phyloP scores from a whole-genome alignment of 164 flowering plant species.

The Annona squamosa region DNA sequence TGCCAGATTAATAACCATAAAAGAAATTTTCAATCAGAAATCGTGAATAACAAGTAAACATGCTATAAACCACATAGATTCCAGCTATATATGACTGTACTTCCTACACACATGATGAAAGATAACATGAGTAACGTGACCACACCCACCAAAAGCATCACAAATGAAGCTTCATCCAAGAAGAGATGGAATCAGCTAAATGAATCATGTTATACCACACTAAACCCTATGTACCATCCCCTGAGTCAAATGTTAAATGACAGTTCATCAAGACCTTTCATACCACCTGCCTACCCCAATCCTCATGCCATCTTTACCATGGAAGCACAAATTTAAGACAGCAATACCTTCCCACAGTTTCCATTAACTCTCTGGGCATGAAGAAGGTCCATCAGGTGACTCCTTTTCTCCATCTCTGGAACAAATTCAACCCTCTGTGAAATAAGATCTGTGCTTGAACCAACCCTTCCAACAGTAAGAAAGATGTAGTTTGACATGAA shows the following conservation, averaged over 20 bases:
- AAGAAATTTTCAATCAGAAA: background rate
- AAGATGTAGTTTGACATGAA: slow-evolving; percentile 52
- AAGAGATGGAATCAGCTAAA: no score
- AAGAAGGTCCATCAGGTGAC: slow-evolving; percentile 39
- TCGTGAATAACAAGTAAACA: no score
- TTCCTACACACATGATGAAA: background rate
- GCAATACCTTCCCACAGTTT: slow-evolving; percentile 25
- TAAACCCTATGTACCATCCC: no score
- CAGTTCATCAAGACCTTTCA: no score
- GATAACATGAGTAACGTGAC: no score
- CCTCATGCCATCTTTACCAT: no score
- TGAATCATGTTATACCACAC: no score
- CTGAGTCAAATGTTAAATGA: no score
- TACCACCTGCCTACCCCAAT: no score
- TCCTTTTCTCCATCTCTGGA: slow-evolving; percentile 38
- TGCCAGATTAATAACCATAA: background rate
- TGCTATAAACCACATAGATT: background rate
- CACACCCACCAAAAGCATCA: no score
- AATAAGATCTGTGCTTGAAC: slow-evolving; percentile 54
- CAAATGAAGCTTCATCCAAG: no score
- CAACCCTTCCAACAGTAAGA: slow-evolving; percentile 54
- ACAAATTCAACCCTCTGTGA: slow-evolving; percentile 48
- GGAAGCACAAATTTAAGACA: no score
- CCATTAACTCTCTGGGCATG: slow-evolving; percentile 26
- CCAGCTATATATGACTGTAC: background rate